Conservation (phyloP, 2,329 filamentous ascomycete species). For the Xylariaceae sp. region DNA sequence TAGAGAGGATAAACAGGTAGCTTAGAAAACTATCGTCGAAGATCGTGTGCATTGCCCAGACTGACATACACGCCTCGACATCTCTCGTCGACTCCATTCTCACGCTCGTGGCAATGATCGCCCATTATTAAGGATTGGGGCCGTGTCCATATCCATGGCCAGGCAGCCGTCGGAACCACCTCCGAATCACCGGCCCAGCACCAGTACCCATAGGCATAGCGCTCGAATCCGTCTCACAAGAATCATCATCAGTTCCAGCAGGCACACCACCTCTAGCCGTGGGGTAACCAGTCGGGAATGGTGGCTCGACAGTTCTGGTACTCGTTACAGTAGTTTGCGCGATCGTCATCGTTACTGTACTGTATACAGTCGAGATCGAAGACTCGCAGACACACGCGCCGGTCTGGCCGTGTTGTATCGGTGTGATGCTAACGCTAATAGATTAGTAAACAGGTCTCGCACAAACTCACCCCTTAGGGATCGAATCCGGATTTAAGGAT, state of each 20-base stretch:
- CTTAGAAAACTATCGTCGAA: background rate
- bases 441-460: constrained; percentile 15
- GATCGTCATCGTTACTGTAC: constrained; percentile 22
- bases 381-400: constrained; percentile 22
- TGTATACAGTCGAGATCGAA: constrained; percentile 25
- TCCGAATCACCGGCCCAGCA: constrained; percentile 17
- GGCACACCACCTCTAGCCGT: constrained; percentile 16
- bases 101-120: background rate
- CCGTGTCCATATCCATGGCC: constrained; percentile 10
- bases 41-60: background rate
- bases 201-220: constrained; percentile 14
- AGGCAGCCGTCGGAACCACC: constrained; percentile 23
- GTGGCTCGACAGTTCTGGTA: constrained; percentile 26
- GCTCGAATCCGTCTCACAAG: background rate
- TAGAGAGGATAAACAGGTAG: background rate
- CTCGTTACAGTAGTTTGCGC: constrained; percentile 22
- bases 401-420: no score
- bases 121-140: constrained; percentile 10
- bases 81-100: background rate
- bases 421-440: no score
- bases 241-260: constrained; percentile 13
- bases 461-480: background rate
- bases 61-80: background rate
- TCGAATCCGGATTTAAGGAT: background rate
- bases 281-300: constrained; percentile 23